Percentiles rank a stretch among this genome's conserved stretches.
Evolutionary conservation across 2,329 filamentous ascomycete genomes (phyloP).

Genomic region (Colletotrichum filicis): DNA sequence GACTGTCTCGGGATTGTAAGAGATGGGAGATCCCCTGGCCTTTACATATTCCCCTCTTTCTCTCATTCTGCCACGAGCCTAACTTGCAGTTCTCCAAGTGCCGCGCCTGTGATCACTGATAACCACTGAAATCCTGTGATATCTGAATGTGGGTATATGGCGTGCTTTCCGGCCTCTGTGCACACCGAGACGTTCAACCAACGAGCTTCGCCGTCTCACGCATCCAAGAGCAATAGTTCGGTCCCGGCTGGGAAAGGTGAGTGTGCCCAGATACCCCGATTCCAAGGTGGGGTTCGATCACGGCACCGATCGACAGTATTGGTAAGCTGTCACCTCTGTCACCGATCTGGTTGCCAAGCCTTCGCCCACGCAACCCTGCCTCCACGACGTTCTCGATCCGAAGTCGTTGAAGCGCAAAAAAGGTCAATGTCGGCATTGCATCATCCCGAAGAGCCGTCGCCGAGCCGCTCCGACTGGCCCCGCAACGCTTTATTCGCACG

Average conservation of each 20-base stretch:
- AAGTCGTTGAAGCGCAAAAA: background rate
- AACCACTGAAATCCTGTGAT: background rate
- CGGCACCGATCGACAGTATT: conserved; percentile 10
- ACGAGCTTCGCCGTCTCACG: conserved; percentile 9
- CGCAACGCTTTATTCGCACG: background rate
- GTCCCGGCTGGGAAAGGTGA: conserved; percentile 13
- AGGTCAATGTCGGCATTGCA: background rate
- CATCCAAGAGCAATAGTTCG: conserved; percentile 3
- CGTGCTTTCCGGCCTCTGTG: conserved; percentile 28
- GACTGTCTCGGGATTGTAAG: background rate
- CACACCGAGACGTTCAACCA: conserved; percentile 1
- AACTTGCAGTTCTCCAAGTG: background rate
- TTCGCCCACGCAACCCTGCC: background rate
- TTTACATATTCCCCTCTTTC: conserved; percentile 2
- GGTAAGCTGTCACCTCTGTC: background rate
- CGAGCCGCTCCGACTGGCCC: background rate
- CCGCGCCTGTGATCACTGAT: background rate
- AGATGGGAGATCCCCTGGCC: background rate
- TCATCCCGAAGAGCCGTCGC: background rate
- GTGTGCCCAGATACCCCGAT: background rate
- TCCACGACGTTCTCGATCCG: background rate
- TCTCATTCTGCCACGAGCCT: conserved; percentile 5
- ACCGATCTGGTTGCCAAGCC: background rate
- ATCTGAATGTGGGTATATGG: conserved; percentile 30
- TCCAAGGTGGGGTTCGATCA: conserved; percentile 10